Evolutionary conservation across 169 alveolate species (phyloP).

Genomic region (Ophryocystis elektroscirrha): DNA sequence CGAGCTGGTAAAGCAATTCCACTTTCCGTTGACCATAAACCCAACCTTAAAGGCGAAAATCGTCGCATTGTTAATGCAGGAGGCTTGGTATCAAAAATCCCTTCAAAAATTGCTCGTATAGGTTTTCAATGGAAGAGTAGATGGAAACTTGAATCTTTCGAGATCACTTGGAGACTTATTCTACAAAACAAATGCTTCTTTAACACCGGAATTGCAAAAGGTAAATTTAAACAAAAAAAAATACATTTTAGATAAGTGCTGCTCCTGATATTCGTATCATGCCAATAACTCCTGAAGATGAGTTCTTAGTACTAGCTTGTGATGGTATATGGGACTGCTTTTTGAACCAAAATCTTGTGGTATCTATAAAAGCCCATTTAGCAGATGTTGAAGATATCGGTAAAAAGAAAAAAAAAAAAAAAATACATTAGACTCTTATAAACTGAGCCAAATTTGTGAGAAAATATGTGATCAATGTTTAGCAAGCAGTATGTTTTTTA

Average conservation of each 20-base stretch:
- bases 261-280: conserved; percentile 68
- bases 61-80: conserved; percentile 70
- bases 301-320: conserved; percentile 80
- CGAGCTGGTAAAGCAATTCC: conserved; percentile 69
- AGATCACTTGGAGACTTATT: conserved; percentile 82
- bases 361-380: conserved; percentile 30
- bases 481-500: conserved; percentile 50
- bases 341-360: conserved; percentile 68
- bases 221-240: too few relatives aligned
- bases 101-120: too few relatives aligned
- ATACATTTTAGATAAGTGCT: too few relatives aligned
- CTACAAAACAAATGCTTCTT: conserved; percentile 55
- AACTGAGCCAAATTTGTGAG: conserved; percentile 45
- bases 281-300: conserved; percentile 49
- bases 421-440: conserved; percentile 10
- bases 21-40: conserved; percentile 91
- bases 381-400: conserved; percentile 1
- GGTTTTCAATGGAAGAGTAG: conserved; percentile 75
- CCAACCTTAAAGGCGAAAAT: conserved; percentile 71
- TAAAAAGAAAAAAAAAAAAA: conserved; percentile 10
- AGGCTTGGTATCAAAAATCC: too few relatives aligned
- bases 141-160: conserved; percentile 72
- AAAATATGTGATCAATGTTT: conserved; percentile 58
- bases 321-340: conserved; percentile 95
- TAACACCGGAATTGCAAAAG: conserved; percentile 61